Conservation (phyloP, 2,329 filamentous ascomycete genomes). For the Stemphylium vesicarium region DNA sequence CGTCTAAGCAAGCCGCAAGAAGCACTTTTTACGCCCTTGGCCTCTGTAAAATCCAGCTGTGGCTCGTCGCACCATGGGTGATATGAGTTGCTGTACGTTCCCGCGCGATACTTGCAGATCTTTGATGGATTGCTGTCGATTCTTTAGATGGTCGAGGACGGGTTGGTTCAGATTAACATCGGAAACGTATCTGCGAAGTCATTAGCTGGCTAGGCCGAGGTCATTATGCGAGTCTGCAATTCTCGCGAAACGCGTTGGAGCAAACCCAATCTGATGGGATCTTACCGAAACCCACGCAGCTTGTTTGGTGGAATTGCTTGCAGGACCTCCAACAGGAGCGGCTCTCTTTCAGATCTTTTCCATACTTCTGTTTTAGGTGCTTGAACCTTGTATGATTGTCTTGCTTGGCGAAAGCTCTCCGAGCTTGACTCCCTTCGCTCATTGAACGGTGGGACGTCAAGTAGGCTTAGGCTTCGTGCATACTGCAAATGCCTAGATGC, state of each 20-base stretch:
- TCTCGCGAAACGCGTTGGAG: not conserved
- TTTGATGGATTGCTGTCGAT: not conserved
- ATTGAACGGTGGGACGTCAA: not conserved
- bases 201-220: not conserved
- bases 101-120: not conserved
- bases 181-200: not conserved
- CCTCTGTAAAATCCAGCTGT: not conserved
- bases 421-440: too few relatives aligned
- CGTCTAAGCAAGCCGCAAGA: not conserved
- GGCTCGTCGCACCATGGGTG: not conserved
- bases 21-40: not conserved
- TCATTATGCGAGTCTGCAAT: not conserved
- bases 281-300: slow-evolving; percentile 8
- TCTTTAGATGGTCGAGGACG: not conserved
- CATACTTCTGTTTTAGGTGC: not conserved
- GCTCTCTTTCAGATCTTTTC: not conserved
- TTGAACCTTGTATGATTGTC: too few relatives aligned
- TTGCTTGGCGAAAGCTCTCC: too few relatives aligned
- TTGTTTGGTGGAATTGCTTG: slow-evolving; percentile 7
- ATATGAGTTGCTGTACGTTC: not conserved
- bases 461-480: slow-evolving; percentile 7
- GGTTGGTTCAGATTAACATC: not conserved
- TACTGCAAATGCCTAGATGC: slow-evolving; percentile 5
- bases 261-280: not conserved
- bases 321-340: not conserved